phyloP scores from a whole-genome alignment of 2,329 filamentous ascomycete genomes.

The Cercospora sesami region DNA sequence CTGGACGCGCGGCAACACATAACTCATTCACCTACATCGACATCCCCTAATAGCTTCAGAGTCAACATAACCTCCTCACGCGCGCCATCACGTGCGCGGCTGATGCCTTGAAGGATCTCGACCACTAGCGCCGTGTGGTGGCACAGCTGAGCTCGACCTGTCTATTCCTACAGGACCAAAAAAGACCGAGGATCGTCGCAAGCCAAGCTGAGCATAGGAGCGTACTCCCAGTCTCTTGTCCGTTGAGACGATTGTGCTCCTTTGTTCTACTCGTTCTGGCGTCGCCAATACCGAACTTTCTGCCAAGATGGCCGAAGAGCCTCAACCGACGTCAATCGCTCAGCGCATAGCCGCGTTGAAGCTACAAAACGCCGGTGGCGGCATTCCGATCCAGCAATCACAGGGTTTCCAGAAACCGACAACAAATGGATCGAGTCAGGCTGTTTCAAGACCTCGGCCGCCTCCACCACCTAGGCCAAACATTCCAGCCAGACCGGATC shows the following conservation, averaged over 20 bases:
- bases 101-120: conserved; percentile 3
- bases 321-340: conserved; percentile 42
- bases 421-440: conserved; percentile 22
- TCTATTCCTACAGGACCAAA: neutral
- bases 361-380: conserved; percentile 45
- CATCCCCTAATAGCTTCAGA: neutral
- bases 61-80: neutral
- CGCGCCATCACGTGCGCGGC: neutral
- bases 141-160: conserved; percentile 4
- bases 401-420: conserved; percentile 27
- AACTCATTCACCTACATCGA: neutral
- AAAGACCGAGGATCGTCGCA: neutral
- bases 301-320: conserved; percentile 30
- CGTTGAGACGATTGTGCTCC: neutral
- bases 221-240: neutral
- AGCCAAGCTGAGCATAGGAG: neutral
- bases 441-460: conserved; percentile 36
- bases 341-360: conserved; percentile 52
- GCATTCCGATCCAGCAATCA: conserved; percentile 40
- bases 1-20: neutral
- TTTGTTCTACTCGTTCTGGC: neutral
- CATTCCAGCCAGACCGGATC: conserved; percentile 38
- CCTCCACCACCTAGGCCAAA: conserved; percentile 40
- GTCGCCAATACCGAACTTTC: neutral
- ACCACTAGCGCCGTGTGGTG: conserved; percentile 1